Base-by-base conservation (phyloP, 2,329 filamentous ascomycete genomes). In the Graphiopsis chlorocephala region DNA sequence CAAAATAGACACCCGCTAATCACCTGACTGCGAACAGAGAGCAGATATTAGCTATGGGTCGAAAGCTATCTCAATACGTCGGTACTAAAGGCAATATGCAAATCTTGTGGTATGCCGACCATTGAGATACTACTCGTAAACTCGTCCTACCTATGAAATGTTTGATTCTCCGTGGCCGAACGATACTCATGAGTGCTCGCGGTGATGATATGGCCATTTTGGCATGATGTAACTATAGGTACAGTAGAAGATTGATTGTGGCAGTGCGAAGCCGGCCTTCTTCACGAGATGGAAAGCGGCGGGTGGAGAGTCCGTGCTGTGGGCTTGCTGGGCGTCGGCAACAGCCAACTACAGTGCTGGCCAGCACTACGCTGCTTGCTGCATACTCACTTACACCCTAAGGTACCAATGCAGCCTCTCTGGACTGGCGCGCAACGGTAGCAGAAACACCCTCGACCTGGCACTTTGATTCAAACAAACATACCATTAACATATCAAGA, bases 401-500 rank as follows among this genome's bases (percentile, higher is more conserved):
- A n/a, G n/a, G 55, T 47, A 62, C 60, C 60, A 62, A 62, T 62
- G 60, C 60, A 62, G 60, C 60, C 48, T 53, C 23, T 29, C 48
- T 20, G 31, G 60, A 55, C 25, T 33, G 60, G 60, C 48, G 60
- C 60, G 60, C 60, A 62, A 62, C 60, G 60, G 60, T 62, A 62
- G 48, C 60, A 61, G 28, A 31, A 35, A 61, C 42, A 31, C 25
- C 10, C 11, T 38, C 42, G 10, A 15, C 1, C 28, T 35, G 12
- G 26, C 25, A 52, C 25, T 4, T 55, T 47, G 15, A 61, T 11
- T 12, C 7, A 15, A 17, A 58, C 15, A 29, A 20, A 26, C 25
- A 59, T 25, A 59, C 53, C 45, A 52, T 42, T 25, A 3, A 23
- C 15, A 10, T 23, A 6, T 55, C 29, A 17, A 26, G 23, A 81